A percentile compares a stretch with the other conserved stretches of the same genome.
Evolutionary conservation across 441 rosid genomes (phyloP).

Genomic region (Pelargonium cotyledonis): DNA sequence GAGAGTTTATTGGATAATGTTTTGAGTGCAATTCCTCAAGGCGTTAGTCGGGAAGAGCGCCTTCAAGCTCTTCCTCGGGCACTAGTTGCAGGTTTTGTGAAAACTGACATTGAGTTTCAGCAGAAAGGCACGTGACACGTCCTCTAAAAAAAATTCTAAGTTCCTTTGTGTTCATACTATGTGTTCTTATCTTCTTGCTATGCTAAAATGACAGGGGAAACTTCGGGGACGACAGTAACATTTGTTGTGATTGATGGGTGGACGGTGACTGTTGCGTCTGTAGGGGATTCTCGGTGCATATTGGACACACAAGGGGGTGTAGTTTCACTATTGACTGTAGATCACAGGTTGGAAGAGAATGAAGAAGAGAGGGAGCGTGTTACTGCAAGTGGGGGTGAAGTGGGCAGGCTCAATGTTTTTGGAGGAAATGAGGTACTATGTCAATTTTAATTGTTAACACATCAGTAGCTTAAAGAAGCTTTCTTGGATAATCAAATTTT

Average conservation of each 20-base stretch:
- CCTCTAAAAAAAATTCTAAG: slow-evolving; percentile 11
- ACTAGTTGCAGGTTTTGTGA: slow-evolving; percentile 88
- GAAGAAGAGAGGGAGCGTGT: slow-evolving; percentile 82
- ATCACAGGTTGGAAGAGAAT: slow-evolving; percentile 85
- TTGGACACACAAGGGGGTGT: slow-evolving; percentile 65
- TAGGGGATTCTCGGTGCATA: slow-evolving; percentile 87
- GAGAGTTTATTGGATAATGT: slow-evolving; percentile 67
- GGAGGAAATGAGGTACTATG: slow-evolving; percentile 69
- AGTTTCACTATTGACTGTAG: slow-evolving; percentile 61
- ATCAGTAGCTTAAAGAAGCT: not conserved
- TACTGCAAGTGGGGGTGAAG: slow-evolving; percentile 94
- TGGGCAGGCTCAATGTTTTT: slow-evolving; percentile 69
- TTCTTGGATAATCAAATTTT: not conserved
- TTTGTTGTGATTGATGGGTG: slow-evolving; percentile 85
- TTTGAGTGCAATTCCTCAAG: slow-evolving; percentile 61
- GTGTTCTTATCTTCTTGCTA: slow-evolving; percentile 8
- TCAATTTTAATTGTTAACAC: slow-evolving; percentile 3
- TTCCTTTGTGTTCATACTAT: not conserved
- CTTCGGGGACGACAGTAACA: slow-evolving; percentile 89
- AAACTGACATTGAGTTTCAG: slow-evolving; percentile 89
- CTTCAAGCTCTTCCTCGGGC: slow-evolving; percentile 82
- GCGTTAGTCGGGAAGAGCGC: slow-evolving; percentile 76
- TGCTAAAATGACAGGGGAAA: slow-evolving; percentile 47
- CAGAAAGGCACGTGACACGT: slow-evolving; percentile 44
- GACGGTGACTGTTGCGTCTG: slow-evolving; percentile 88